Conservation (phyloP, 306 rosid genomes). For the Cucumis sativus region DNA sequence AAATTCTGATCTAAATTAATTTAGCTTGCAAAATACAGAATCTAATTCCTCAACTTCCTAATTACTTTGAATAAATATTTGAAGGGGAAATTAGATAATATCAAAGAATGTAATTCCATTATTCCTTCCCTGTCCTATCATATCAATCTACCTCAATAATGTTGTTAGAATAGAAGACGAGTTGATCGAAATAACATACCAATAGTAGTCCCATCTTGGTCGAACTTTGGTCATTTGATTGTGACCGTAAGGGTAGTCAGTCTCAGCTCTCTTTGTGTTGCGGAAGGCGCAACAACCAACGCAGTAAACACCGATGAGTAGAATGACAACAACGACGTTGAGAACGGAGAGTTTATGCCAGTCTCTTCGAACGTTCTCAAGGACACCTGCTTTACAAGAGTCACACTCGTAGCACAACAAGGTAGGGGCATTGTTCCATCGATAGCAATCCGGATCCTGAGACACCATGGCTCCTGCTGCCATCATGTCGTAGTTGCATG, state of each 20-base stretch:
- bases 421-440: slow-evolving; percentile 65
- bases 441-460: slow-evolving; percentile 70
- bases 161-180: no score
- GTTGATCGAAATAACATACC: slow-evolving; percentile 18
- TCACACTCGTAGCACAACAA: slow-evolving; percentile 87
- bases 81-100: background rate
- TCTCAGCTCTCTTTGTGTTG: slow-evolving; percentile 60
- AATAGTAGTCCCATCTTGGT: slow-evolving; percentile 87
- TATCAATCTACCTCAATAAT: no score
- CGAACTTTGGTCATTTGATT: slow-evolving; percentile 62
- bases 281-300: slow-evolving; percentile 88
- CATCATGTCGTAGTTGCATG: slow-evolving; percentile 44
- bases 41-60: background rate
- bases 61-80: background rate
- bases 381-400: slow-evolving; percentile 89
- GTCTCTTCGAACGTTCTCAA: slow-evolving; percentile 52
- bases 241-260: slow-evolving; percentile 72
- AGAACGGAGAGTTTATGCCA: slow-evolving; percentile 92
- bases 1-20: background rate
- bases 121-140: background rate
- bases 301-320: slow-evolving; percentile 69
- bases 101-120: background rate
- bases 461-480: slow-evolving; percentile 9
- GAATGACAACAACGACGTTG: slow-evolving; percentile 43
- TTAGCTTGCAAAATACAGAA: background rate